phyloP scores from a whole-genome alignment of 1,284 basidiomycete genomes.

The Grifola frondosa region DNA sequence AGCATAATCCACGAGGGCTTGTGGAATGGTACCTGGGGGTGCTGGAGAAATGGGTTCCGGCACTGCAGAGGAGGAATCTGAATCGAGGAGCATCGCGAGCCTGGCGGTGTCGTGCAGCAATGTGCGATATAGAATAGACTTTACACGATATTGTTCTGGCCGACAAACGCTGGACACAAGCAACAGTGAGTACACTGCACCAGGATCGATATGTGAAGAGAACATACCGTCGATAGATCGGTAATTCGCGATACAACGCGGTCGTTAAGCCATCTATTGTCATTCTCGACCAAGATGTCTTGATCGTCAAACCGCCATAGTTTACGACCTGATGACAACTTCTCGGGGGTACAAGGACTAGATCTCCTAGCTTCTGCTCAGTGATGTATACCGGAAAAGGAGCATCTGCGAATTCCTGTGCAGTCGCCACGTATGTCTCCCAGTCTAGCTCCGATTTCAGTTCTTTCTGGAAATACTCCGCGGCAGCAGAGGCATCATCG shows the following conservation, averaged over 20 bases:
- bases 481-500: conserved; percentile 47
- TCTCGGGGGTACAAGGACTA: conserved; percentile 75
- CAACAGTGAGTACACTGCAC: conserved; percentile 11
- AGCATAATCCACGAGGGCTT: too few relatives aligned
- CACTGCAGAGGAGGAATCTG: too few relatives aligned
- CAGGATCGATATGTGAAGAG: background rate
- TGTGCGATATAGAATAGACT: conserved; percentile 57
- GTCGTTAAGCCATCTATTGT: conserved; percentile 54
- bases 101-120: conserved; percentile 41
- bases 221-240: conserved; percentile 70
- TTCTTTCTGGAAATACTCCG: conserved; percentile 53
- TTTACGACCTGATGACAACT: conserved; percentile 81
- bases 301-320: conserved; percentile 70
- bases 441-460: conserved; percentile 67
- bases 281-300: conserved; percentile 82
- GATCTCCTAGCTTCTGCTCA: conserved; percentile 70
- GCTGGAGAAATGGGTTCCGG: background rate
- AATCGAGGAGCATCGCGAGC: conserved; percentile 22
- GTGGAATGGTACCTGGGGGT: too few relatives aligned
- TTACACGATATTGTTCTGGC: conserved; percentile 70
- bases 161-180: conserved; percentile 60
- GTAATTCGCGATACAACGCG: conserved; percentile 68
- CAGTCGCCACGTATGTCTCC: conserved; percentile 59
- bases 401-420: conserved; percentile 63
- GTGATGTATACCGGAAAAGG: conserved; percentile 66